Conservation (phyloP, 139 green algal genomes). For the Penium margaritaceum region DNA sequence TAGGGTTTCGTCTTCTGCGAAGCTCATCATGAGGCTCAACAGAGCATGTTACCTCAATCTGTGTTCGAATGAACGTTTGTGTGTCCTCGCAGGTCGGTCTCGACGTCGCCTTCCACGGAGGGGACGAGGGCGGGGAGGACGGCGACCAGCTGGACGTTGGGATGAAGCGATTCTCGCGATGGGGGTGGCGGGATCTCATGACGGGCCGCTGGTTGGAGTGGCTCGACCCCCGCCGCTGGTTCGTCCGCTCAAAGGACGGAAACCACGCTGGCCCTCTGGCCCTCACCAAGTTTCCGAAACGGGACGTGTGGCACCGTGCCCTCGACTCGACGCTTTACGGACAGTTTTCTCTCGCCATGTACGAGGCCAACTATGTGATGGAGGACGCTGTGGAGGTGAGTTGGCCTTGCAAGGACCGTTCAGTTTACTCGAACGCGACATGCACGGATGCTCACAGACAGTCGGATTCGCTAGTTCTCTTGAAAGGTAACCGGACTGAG, state of each 20-base stretch:
- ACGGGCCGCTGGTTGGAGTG: neutral
- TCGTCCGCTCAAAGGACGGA: neutral
- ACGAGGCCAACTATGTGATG: slow-evolving; percentile 39
- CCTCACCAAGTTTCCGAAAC: neutral
- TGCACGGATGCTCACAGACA: no score
- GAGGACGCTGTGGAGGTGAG: slow-evolving; percentile 20
- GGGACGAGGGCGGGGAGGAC: neutral
- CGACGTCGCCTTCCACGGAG: slow-evolving; percentile 11
- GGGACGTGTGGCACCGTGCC: slow-evolving; percentile 6
- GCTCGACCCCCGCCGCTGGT: neutral
- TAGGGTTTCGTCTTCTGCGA: no score
- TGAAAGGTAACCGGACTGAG: no score
- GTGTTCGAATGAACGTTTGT: no score
- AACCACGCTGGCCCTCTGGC: neutral
- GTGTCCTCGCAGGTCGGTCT: slow-evolving; percentile 2
- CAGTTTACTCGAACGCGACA: neutral
- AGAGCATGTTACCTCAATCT: no score
- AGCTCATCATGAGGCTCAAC: no score
- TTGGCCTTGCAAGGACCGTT: neutral
- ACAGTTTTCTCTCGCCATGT: slow-evolving; percentile 23
- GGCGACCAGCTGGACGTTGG: neutral
- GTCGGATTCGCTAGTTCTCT: neutral
- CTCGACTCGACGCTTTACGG: slow-evolving; percentile 13
- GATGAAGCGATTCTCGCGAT: neutral
- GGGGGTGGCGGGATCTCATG: neutral